Percentiles rank a stretch among this genome's conserved stretches.
Conservation (phyloP, 352 stramenopile species). For the Phytophthora cryptogea region DNA sequence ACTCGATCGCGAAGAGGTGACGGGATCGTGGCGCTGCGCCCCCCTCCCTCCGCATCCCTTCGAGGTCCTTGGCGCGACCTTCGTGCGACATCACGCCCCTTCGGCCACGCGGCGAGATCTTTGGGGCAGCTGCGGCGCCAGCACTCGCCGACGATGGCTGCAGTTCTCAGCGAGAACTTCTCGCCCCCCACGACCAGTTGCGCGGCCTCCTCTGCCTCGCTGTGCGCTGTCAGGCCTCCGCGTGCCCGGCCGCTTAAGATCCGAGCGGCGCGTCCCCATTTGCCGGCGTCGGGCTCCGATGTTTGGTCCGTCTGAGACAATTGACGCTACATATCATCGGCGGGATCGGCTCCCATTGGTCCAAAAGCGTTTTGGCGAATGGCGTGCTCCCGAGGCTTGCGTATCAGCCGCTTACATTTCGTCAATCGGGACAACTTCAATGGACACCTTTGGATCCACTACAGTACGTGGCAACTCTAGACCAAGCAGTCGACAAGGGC, state of each 20-base stretch:
- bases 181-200: too few relatives aligned
- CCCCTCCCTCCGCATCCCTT: constrained; percentile 40
- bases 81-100: constrained; percentile 26
- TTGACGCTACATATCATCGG: constrained; percentile 6
- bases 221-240: too few relatives aligned
- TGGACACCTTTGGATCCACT: neutral
- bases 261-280: neutral
- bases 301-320: constrained; percentile 1
- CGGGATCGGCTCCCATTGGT: neutral
- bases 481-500: too few relatives aligned
- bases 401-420: constrained; percentile 18
- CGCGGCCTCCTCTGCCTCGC: too few relatives aligned
- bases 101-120: constrained; percentile 32
- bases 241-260: too few relatives aligned
- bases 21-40: constrained; percentile 14
- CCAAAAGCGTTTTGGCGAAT: constrained; percentile 4
- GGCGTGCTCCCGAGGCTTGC: constrained; percentile 1
- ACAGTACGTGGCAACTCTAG: too few relatives aligned
- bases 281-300: neutral
- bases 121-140: constrained; percentile 30
- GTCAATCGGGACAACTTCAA: constrained; percentile 25
- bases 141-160: neutral
- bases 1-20: constrained; percentile 25
- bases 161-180: too few relatives aligned
- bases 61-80: constrained; percentile 29